Evolutionary conservation across 116 monocot species (phyloP).

Genomic region (Dioscorea cayenensis): DNA sequence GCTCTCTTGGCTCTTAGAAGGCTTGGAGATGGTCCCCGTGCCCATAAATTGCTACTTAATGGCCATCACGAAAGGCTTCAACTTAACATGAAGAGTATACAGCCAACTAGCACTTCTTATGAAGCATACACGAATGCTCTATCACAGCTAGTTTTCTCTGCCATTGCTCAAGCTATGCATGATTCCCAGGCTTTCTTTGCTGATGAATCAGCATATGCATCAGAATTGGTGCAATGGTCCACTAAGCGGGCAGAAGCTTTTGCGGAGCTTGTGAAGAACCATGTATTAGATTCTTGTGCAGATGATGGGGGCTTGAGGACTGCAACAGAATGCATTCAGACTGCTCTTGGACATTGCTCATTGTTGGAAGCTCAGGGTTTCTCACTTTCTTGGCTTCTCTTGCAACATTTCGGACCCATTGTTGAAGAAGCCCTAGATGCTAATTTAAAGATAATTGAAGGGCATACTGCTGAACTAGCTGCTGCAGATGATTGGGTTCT

Average conservation of each 20-base stretch:
- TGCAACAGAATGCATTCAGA: constrained; percentile 96
- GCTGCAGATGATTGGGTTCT: constrained; percentile 99
- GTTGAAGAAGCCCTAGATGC: constrained; percentile 95
- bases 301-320: constrained; percentile 95
- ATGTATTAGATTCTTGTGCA: constrained; percentile 88
- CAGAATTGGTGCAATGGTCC: constrained; percentile 89
- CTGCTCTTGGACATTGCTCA: constrained; percentile 94
- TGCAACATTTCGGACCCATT: constrained; percentile 85
- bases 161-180: constrained; percentile 88
- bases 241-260: constrained; percentile 80
- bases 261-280: constrained; percentile 84
- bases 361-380: constrained; percentile 80
- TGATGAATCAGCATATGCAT: constrained; percentile 71
- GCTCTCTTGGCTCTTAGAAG: constrained; percentile 92
- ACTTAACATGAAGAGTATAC: constrained; percentile 90
- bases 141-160: constrained; percentile 93
- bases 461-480: constrained; percentile 84
- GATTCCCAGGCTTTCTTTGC: constrained; percentile 88
- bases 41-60: constrained; percentile 78
- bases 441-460: constrained; percentile 90
- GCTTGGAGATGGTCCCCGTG: constrained; percentile 90
- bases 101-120: constrained; percentile 92
- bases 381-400: constrained; percentile 80
- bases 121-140: constrained; percentile 97
- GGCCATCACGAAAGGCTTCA: constrained; percentile 84